Base-by-base conservation (phyloP, 106 monocot genomes). In the Posidonia australis region DNA sequence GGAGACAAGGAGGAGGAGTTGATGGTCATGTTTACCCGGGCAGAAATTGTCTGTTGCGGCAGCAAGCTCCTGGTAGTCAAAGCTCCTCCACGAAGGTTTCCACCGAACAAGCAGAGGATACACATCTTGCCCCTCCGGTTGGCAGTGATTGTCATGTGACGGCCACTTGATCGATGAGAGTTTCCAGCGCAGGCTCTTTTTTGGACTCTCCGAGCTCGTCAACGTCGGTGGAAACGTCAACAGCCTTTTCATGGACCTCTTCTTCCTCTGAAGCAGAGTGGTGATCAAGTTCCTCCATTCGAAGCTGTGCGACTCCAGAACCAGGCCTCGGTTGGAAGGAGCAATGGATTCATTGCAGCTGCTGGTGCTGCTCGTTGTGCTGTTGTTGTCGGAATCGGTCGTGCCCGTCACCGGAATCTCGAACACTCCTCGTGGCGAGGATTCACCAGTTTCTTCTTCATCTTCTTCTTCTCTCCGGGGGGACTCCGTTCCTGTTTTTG, bases 71-170 rank as follows among this genome's bases (percentile, higher is more conserved):
- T 76, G 59, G 49, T 80, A 79, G 17, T 81, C 81, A 20, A 94
- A 94, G 63, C 69, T 89, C 79, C 93, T 77, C 93, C 93, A 94
- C 26, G 83, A 84, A 19, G 89, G 86, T 70, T 70, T 86, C 59
- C 79, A 66, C 32, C 25, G 31, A 23, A 59, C 30, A n/a, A 60
- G 22, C 5, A 41, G 21, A 26, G 59, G 46, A 21, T 20, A 26
- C 13, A 1, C 54, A 23, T 41, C n/a, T n/a, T n/a, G n/a, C n/a
- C 53, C 55, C 10, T 13, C 12, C 19, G 10, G 13, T 22, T 13
- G 25, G 12, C 1, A 12, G 6, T 19, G 24, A 19, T 25, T 11
- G 27, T 14, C 46, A 10, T 27, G 22, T 5, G 41, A 9, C 12
- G 14, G 10, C 19, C 36, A 9, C 42, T 36, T 57, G 68, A 43